These are phyloP conservation scores for Cryptococcus amylolentus DNA, from an alignment of 1,284 basidiomycete species.

Conservation along the genomic window DNA sequence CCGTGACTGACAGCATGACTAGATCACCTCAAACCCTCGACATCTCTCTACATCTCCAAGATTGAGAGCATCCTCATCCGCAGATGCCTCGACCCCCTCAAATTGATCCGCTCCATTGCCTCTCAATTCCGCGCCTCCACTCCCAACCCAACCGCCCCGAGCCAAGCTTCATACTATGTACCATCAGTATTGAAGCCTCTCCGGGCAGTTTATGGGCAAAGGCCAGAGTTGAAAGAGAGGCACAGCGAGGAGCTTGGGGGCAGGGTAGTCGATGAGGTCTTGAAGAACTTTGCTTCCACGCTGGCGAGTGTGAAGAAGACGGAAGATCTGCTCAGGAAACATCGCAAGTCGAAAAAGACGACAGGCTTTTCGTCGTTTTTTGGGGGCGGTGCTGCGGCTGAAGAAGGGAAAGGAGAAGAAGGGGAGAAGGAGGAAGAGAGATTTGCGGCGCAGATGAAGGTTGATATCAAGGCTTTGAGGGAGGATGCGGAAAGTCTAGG, in stretches of 20 bases:
- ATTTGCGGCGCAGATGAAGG: conserved; percentile 76
- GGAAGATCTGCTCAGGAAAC: conserved; percentile 75
- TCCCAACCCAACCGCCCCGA: conserved; percentile 47
- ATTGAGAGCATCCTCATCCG: conserved; percentile 69
- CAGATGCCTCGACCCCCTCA: conserved; percentile 77
- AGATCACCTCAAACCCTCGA: conserved; percentile 23
- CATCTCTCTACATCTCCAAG: conserved; percentile 54
- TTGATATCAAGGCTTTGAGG: conserved; percentile 78
- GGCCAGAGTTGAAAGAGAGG: conserved; percentile 58
- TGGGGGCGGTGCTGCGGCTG: conserved; percentile 18
- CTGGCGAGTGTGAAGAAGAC: conserved; percentile 81
- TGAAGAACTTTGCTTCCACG: conserved; percentile 57
- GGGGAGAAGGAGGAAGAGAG: conserved; percentile 56
- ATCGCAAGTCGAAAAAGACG: conserved; percentile 75
- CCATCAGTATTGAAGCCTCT: conserved; percentile 74
- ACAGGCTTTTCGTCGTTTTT: conserved; percentile 70
- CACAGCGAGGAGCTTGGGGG: conserved; percentile 59
- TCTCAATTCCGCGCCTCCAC: conserved; percentile 64
- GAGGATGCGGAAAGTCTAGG: conserved; percentile 68
- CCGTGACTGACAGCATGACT: not conserved
- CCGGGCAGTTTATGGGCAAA: conserved; percentile 66
- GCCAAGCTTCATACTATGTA: conserved; percentile 73
- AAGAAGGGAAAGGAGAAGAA: conserved; percentile 6
- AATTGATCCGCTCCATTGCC: conserved; percentile 81
- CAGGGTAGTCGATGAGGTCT: conserved; percentile 70